Percentiles rank a stretch among this genome's conserved stretches.
These are phyloP conservation scores for Bolboschoenoplectus hybrid DNA, from an alignment of 202 grass and related monocot species.

Conservation along the genomic window DNA sequence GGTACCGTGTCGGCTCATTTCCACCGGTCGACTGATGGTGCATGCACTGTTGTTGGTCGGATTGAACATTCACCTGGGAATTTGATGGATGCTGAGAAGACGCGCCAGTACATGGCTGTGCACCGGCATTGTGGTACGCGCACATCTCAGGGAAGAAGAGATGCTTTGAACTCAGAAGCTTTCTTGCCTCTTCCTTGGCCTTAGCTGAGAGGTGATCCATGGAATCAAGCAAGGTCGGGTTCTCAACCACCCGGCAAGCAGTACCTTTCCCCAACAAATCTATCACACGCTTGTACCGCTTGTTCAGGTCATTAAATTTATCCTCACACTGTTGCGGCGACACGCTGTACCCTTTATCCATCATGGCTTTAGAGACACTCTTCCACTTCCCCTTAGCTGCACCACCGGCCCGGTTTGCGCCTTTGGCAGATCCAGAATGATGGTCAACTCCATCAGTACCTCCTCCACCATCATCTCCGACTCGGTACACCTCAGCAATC, in stretches of 20 bases:
- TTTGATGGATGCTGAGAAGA: constrained; percentile 19
- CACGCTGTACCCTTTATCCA: constrained; percentile 64
- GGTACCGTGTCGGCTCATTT: background rate
- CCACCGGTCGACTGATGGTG: constrained; percentile 19
- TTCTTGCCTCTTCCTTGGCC: constrained; percentile 78
- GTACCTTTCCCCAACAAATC: constrained; percentile 76
- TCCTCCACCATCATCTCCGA: constrained; percentile 65
- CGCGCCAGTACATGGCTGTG: background rate
- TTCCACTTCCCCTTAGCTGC: constrained; percentile 84
- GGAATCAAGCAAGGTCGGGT: constrained; percentile 58
- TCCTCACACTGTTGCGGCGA: constrained; percentile 95
- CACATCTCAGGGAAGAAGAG: constrained; percentile 97
- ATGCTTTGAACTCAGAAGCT: constrained; percentile 87
- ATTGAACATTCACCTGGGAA: constrained; percentile 19
- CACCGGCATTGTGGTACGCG: constrained; percentile 66
- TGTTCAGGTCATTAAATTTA: constrained; percentile 97
- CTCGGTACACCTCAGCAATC: constrained; percentile 60
- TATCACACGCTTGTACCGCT: constrained; percentile 81
- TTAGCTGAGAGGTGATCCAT: constrained; percentile 62
- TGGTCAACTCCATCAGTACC: background rate
- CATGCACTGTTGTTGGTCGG: constrained; percentile 54
- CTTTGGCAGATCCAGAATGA: constrained; percentile 24
- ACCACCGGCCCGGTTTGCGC: constrained; percentile 36
- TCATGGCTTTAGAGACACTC: constrained; percentile 70
- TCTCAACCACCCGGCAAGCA: constrained; percentile 76